Percentiles rank a stretch among this genome's conserved stretches.
Conservation (phyloP, 2,329 filamentous ascomycete species). For the Xylaria sp. region DNA sequence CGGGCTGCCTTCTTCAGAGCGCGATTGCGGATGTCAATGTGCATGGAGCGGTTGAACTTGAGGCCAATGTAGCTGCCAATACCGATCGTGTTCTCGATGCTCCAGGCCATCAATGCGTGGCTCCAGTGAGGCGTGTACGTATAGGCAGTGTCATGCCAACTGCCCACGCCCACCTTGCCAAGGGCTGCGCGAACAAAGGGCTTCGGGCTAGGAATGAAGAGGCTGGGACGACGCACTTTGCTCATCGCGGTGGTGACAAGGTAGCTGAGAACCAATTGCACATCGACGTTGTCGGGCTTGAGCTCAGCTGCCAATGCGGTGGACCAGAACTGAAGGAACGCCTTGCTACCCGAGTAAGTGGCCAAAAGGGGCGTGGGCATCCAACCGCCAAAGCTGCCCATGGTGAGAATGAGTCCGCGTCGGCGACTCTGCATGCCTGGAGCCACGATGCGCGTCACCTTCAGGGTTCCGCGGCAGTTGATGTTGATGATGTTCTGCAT, state of each 20-base stretch:
- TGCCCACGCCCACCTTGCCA: conserved; percentile 73
- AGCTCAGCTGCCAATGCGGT: conserved; percentile 79
- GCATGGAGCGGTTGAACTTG: conserved; percentile 59
- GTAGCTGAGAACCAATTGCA: conserved; percentile 89
- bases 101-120: conserved; percentile 84
- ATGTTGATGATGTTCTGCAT: conserved; percentile 88
- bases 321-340: conserved; percentile 96
- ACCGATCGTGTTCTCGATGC: conserved; percentile 56
- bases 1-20: conserved; percentile 80
- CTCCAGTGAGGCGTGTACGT: conserved; percentile 92
- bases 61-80: conserved; percentile 44
- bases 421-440: conserved; percentile 81
- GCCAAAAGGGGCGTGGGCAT: conserved; percentile 87
- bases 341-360: conserved; percentile 96
- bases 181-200: conserved; percentile 75
- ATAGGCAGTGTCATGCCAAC: conserved; percentile 71
- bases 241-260: conserved; percentile 95
- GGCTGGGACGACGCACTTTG: conserved; percentile 77
- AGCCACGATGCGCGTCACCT: conserved; percentile 77
- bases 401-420: conserved; percentile 85
- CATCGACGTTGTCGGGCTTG: conserved; percentile 71
- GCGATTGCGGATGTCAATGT: conserved; percentile 73
- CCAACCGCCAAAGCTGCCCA: conserved; percentile 94
- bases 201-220: conserved; percentile 74
- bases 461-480: conserved; percentile 88